Percentiles rank a stretch among this genome's conserved stretches.
Conservation (phyloP, 176 grass and related monocot genomes). For the Rhynchospora pubera region DNA sequence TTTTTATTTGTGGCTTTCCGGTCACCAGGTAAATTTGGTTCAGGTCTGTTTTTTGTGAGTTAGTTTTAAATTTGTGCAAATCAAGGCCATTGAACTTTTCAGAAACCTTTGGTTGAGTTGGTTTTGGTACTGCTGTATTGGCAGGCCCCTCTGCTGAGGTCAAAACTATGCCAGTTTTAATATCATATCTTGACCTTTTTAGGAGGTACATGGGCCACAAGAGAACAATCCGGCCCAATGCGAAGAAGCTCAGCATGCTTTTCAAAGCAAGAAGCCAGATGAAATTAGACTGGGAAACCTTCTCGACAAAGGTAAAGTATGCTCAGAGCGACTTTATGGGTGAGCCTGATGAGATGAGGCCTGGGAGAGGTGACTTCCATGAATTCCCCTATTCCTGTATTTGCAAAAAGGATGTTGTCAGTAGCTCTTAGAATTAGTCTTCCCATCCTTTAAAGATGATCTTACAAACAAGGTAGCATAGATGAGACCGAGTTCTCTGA, state of each 20-base stretch:
- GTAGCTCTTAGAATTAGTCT: slow-evolving; percentile 18
- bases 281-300: slow-evolving; percentile 32
- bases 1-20: not conserved
- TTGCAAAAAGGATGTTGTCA: slow-evolving; percentile 36
- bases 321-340: slow-evolving; percentile 66
- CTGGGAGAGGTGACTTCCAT: slow-evolving; percentile 70
- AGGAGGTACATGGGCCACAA: slow-evolving; percentile 92
- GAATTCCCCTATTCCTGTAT: slow-evolving; percentile 84
- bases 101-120: not conserved
- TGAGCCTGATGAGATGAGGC: slow-evolving; percentile 66
- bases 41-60: not conserved
- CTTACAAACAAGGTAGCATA: slow-evolving; percentile 3
- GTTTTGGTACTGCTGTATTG: not conserved
- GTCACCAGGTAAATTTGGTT: not conserved
- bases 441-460: not conserved
- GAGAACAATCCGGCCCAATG: slow-evolving; percentile 88
- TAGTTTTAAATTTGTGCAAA: not conserved
- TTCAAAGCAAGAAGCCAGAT: slow-evolving; percentile 50
- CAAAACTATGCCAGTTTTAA: not conserved
- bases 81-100: not conserved
- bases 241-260: slow-evolving; percentile 58
- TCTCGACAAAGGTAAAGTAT: slow-evolving; percentile 50
- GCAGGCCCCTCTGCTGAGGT: not conserved
- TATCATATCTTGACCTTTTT: slow-evolving; percentile 9
- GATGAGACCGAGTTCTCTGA: not conserved